Evolutionary conservation across 1,139 yeast genomes (phyloP).

Genomic region (Candida sanyaensis): DNA sequence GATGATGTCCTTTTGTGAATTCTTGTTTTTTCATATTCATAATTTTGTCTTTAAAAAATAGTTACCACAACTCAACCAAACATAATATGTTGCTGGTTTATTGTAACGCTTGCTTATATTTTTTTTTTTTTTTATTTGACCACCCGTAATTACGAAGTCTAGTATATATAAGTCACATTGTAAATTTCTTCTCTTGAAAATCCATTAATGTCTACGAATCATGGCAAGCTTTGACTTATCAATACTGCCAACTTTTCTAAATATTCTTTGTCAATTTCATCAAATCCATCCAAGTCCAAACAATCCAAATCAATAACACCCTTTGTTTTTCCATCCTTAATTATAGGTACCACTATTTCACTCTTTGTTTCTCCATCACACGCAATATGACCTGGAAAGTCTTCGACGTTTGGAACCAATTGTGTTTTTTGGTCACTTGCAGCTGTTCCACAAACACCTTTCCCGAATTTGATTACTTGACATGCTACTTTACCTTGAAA

Average conservation of each 20-base stretch:
- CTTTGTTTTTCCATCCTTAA: conserved; percentile 41
- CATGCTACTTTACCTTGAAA: conserved; percentile 98
- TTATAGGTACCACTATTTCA: conserved; percentile 89
- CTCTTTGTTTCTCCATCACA: conserved; percentile 95
- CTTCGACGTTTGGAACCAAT: conserved; percentile 72
- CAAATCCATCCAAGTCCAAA: conserved; percentile 62
- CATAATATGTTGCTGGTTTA: too few species aligned
- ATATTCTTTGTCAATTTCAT: conserved; percentile 55
- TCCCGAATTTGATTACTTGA: conserved; percentile 73
- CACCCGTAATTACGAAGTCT: too few species aligned
- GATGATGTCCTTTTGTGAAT: too few species aligned
- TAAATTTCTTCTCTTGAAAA: too few species aligned
- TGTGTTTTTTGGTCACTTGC: conserved; percentile 62
- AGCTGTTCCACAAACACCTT: conserved; percentile 92
- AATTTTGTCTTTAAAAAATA: too few species aligned
- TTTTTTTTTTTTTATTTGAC: too few species aligned
- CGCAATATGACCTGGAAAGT: conserved; percentile 92
- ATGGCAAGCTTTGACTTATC: conserved; percentile 33
- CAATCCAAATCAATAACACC: conserved; percentile 94
- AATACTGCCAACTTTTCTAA: conserved; percentile 60
- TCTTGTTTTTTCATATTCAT: too few species aligned
- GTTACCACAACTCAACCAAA: too few species aligned
- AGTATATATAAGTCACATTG: too few species aligned
- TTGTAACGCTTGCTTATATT: too few species aligned
- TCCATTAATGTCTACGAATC: too few species aligned